Conservation (phyloP, 2,329 filamentous ascomycete genomes). For the Calonectria pseudoturangicola region DNA sequence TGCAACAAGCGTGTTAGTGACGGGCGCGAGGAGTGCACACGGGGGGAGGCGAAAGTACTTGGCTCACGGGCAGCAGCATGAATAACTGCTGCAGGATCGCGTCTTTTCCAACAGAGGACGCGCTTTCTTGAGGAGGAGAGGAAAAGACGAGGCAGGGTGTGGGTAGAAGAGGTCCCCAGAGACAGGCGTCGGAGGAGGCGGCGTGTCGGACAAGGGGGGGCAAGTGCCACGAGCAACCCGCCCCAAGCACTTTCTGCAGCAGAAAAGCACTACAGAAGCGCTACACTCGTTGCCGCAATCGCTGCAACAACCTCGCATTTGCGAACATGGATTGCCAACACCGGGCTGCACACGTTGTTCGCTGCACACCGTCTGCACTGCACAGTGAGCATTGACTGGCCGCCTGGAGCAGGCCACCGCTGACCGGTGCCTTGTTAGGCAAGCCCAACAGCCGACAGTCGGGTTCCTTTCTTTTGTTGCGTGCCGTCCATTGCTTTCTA, state of each 20-base stretch:
- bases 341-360: constrained; percentile 27
- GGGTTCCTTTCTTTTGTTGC: neutral
- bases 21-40: constrained; percentile 16
- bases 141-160: constrained; percentile 52
- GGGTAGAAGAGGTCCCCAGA: constrained; percentile 42
- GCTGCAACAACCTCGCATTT: constrained; percentile 25
- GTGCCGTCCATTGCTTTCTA: constrained; percentile 2
- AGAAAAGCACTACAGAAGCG: constrained; percentile 23
- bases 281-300: constrained; percentile 16
- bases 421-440: constrained; percentile 12
- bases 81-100: constrained; percentile 57
- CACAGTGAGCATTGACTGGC: constrained; percentile 10
- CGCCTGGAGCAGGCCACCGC: constrained; percentile 3
- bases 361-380: constrained; percentile 31
- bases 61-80: constrained; percentile 57
- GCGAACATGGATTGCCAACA: constrained; percentile 17
- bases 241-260: constrained; percentile 29
- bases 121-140: constrained; percentile 55
- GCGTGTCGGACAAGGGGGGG: constrained; percentile 53
- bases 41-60: constrained; percentile 49
- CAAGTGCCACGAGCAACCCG: constrained; percentile 39
- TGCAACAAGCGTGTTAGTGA: constrained; percentile 46
- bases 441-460: constrained; percentile 6
- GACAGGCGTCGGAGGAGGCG: constrained; percentile 51
- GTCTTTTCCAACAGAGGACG: constrained; percentile 56